Percentiles rank a stretch among this genome's conserved stretches.
These are phyloP conservation scores for Zanthoxylum bungeanum DNA, from an alignment of 345 rosid species.

Conservation along the genomic window DNA sequence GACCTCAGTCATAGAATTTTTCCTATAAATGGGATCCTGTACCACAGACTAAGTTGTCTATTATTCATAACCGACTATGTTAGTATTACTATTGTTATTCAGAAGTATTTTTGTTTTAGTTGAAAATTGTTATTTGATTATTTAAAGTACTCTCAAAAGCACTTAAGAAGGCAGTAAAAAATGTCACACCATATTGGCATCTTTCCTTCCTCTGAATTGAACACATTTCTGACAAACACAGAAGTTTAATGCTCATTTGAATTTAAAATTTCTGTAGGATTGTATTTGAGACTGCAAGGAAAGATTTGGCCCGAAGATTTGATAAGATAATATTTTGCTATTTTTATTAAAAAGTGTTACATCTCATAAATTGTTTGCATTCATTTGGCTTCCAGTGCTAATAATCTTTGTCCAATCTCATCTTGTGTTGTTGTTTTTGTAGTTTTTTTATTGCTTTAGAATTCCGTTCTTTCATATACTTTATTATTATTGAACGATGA, in stretches of 20 bases:
- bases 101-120: too few species aligned
- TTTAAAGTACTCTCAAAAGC: neutral
- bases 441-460: too few species aligned
- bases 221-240: neutral
- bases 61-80: too few species aligned
- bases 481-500: too few species aligned
- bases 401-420: neutral
- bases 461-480: too few species aligned
- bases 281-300: neutral
- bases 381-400: neutral
- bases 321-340: neutral
- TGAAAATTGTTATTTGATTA: too few species aligned
- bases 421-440: neutral
- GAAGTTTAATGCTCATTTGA: neutral
- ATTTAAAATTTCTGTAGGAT: neutral
- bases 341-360: constrained; percentile 5
- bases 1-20: too few species aligned
- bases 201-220: neutral
- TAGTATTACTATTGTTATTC: too few species aligned
- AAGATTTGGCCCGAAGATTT: neutral
- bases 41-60: too few species aligned
- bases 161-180: neutral
- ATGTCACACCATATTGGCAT: neutral
- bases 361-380: constrained; percentile 1
- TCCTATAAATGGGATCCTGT: too few species aligned